phyloP scores from a whole-genome alignment of 345 rosid genomes.

The Arabidopsis thaliana region DNA sequence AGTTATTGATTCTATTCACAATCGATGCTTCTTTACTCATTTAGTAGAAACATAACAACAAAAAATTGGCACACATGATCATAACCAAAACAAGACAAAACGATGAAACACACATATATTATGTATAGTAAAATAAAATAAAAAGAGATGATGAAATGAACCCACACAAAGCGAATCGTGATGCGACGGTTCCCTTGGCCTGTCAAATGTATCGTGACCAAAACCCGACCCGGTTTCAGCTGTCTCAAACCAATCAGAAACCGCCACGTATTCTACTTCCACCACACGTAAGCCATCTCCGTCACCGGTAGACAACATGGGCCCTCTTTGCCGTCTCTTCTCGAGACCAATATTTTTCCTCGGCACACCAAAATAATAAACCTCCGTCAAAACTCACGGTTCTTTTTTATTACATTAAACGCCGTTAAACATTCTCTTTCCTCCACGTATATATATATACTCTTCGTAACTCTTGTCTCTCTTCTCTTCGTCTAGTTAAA shows the following conservation, averaged over 20 bases:
- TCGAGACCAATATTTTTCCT: conserved; percentile 46
- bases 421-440: conserved; percentile 48
- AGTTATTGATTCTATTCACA: not conserved
- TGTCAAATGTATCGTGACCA: conserved; percentile 46
- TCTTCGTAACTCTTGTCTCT: conserved; percentile 37
- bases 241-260: conserved; percentile 25
- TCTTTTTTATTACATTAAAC: conserved; percentile 10
- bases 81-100: conserved; percentile 40
- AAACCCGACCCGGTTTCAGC: conserved; percentile 49
- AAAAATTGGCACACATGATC: conserved; percentile 25
- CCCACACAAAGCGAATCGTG: conserved; percentile 40
- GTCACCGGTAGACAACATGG: conserved; percentile 56
- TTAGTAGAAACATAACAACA: not conserved
- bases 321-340: conserved; percentile 60
- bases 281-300: conserved; percentile 59
- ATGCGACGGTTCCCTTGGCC: conserved; percentile 55
- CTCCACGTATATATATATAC: conserved; percentile 57
- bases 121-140: not conserved
- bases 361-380: conserved; percentile 26
- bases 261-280: conserved; percentile 51
- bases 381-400: conserved; percentile 63
- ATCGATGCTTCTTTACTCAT: conserved; percentile 13
- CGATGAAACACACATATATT: conserved; percentile 23
- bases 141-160: conserved; percentile 5
- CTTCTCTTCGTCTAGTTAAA: conserved; percentile 14